Evolutionary conservation across 108 stramenopile species (phyloP), one percentile per base, ranked within the genome.

Genomic region (Discostella stelligeroides): DNA sequence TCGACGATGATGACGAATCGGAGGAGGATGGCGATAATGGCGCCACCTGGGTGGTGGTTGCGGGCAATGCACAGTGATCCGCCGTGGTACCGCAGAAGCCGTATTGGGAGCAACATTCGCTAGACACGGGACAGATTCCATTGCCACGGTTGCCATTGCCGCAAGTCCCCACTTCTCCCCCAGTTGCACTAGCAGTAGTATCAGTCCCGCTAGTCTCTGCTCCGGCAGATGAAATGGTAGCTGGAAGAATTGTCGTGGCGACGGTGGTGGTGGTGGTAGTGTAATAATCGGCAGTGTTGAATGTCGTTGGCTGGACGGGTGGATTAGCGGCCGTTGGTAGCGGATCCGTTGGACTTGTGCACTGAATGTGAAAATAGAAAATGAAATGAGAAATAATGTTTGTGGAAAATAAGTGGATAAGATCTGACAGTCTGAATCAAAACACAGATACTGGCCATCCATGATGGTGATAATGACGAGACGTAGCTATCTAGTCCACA

Each of bases 31-130:
- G n/a, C n/a, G n/a, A n/a, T n/a, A n/a, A n/a, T n/a, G n/a, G n/a
- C 34, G 6, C 34, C 34, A 34, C 6, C 34, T 34, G 43, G n/a
- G 43, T 11, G 12, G 12, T 17, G 43, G n/a, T 17, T 4, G 53
- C 23, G 7, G n/a, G 38, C 7, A 38, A 20, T 5, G 20, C 48
- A 37, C 76, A 77, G 37, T 70, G 76, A 13, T 41, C 69, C n/a
- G 69, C 0, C 7, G 60, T 51, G 18, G 69, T 71, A 0, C 76
- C 69, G 17, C 76, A 77, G 17, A 43, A 71, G 7, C 76, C 76
- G 37, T 57, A 71, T 1, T 28, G 8, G 38, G 63, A 65, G 41
- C 76, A 77, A 38, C 76, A 77, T 46, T 70, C 76, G 14, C 23
- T 20, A 6, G 30, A 13, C 18, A 63, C 40, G 6, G 69, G 63